A percentile compares a stretch with the other conserved stretches of the same genome.
phyloP scores from a whole-genome alignment of 2,329 filamentous ascomycete species.

The Aotearoamyces nothofagi region DNA sequence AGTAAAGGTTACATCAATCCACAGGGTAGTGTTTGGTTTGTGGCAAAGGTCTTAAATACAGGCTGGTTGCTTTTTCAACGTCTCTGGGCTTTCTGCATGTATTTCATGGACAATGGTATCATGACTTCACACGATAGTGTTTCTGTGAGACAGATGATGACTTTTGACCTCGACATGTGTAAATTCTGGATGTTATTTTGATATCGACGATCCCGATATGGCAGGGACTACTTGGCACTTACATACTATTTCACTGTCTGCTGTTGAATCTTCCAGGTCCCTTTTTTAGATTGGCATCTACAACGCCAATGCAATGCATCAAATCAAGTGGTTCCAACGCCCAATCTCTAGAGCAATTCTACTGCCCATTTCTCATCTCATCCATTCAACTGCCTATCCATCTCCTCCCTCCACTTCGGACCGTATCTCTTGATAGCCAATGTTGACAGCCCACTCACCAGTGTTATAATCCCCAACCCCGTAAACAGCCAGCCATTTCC shows the following conservation, averaged over 20 bases:
- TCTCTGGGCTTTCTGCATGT: conserved; percentile 19
- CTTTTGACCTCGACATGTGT: too few relatives aligned
- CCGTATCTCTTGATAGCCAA: conserved; percentile 44
- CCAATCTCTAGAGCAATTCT: too few relatives aligned
- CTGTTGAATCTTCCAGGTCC: too few relatives aligned
- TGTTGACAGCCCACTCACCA: conserved; percentile 33
- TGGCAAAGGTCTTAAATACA: conserved; percentile 18
- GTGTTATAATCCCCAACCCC: conserved; percentile 31
- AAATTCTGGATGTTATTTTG: too few relatives aligned
- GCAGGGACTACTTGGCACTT: too few relatives aligned
- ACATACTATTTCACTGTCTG: too few relatives aligned
- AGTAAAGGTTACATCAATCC: conserved; percentile 13
- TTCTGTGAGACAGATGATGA: too few relatives aligned
- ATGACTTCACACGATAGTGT: conserved; percentile 7
- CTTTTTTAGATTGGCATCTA: too few relatives aligned
- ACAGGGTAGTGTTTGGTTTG: conserved; percentile 15
- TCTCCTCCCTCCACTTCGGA: conserved; percentile 43
- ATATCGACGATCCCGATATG: too few relatives aligned
- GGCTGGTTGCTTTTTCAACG: conserved; percentile 19
- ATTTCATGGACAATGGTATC: conserved; percentile 20
- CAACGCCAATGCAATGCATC: too few relatives aligned
- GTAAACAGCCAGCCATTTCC: conserved; percentile 65
- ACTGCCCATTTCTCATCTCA: too few relatives aligned
- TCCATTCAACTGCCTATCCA: conserved; percentile 31
- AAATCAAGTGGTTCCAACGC: too few relatives aligned